Conservation (phyloP, 345 rosid genomes). For the Schrenkiella parvula region DNA sequence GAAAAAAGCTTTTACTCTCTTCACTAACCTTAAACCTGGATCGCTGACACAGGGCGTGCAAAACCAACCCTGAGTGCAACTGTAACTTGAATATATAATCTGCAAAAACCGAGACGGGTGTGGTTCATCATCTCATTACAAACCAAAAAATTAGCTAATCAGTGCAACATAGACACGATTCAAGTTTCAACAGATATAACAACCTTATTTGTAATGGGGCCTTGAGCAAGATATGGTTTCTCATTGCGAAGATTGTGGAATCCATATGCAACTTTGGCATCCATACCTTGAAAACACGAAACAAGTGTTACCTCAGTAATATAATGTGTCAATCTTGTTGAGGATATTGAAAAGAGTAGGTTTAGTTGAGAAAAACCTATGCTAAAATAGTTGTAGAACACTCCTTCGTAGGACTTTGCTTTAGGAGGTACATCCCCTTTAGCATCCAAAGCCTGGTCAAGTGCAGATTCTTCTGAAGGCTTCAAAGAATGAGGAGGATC, state of each 20-base stretch:
- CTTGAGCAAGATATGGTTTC: conserved; percentile 89
- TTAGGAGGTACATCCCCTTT: conserved; percentile 56
- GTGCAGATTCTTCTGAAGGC: conserved; percentile 51
- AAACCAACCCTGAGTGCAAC: conserved; percentile 96
- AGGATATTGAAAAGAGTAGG: not conserved
- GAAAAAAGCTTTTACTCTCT: not conserved
- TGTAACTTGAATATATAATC: conserved; percentile 90
- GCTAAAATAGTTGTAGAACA: conserved; percentile 94
- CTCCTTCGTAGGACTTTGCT: conserved; percentile 65
- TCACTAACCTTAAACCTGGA: conserved; percentile 72
- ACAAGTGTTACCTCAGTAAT: not conserved
- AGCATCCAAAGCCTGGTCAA: conserved; percentile 63
- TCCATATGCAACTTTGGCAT: conserved; percentile 96
- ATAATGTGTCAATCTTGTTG: not conserved
- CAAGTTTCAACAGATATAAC: not conserved
- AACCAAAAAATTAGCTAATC: not conserved
- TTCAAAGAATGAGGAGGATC: conserved; percentile 82
- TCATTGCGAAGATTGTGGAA: conserved; percentile 94
- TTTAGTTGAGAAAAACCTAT: conserved; percentile 45
- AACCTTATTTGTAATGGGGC: conserved; percentile 96
- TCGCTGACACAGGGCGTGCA: conserved; percentile 85
- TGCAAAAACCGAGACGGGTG: conserved; percentile 26
- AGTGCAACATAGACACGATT: not conserved
- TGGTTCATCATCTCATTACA: not conserved
- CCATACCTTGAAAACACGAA: conserved; percentile 75